Evolutionary conservation across 2,329 filamentous ascomycete species (phyloP), one percentile per base, ranked within the genome.

Genomic region (Aureobasidium sp.): DNA sequence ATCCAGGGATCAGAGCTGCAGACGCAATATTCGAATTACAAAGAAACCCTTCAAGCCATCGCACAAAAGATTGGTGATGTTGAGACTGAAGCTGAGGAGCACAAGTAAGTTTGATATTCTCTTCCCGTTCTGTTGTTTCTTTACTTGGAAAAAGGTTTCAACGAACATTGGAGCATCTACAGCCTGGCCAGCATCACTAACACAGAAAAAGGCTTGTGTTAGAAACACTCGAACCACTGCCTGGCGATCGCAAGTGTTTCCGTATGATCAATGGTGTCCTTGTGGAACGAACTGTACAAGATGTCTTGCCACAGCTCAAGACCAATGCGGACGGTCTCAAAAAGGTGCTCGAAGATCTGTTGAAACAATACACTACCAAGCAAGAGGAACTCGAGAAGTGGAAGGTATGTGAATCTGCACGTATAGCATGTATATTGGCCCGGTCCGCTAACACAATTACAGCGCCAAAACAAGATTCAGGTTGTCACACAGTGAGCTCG

Each of bases 251-350:
- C 70, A 99, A 97, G 79, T 97, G 93, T 78, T 99, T 97, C 78
- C 92, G 94, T 69, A 91, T 99, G 84, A 95, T 99, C 75, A 97
- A 99, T 75, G 94, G 94, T 49, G 92, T 97, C 27, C 79, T 99
- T 63, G 90, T 96, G 60, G 94, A 99, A 79, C 84, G 92, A 68
- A 97, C 93, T 17, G 90, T 99, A 68, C 83, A 91, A 75, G 94
- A 97, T 74, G 90, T 99, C 14, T 81, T 96, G 61, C 94, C 94
- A 6, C 89, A 91, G 29, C 81, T 99, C 64, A 88, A 91, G 78
- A 97, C 91, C 22, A 97, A 99, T 73, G 89, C 91, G 29, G 93
- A 97, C 66, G 93, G 94, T 1, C 74, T 99, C 72, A 94, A 89
- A 77, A 95, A 96, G 77, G 91, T 97, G 33, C 80, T 97, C 61